Conservation (phyloP, 306 rosid species). For the Sechiopsis laciniata region DNA sequence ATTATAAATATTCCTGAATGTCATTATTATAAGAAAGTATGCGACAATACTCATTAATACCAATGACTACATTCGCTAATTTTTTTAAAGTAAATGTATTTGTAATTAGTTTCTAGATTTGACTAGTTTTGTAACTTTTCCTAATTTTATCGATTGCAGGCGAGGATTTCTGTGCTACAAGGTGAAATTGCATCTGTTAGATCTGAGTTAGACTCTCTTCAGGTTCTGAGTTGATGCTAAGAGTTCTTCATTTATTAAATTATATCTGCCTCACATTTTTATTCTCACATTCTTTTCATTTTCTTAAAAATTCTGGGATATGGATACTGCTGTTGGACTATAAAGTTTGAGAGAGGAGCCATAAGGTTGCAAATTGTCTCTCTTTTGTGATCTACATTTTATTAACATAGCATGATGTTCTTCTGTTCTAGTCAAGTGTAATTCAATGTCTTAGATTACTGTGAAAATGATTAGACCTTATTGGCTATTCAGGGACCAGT, state of each 20-base stretch:
- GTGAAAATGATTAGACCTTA: conserved; percentile 7
- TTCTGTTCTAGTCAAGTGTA: not conserved
- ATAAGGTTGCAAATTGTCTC: conserved; percentile 36
- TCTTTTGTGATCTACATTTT: conserved; percentile 17
- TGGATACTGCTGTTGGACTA: conserved; percentile 27
- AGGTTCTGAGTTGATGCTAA: conserved; percentile 35
- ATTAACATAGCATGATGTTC: not conserved
- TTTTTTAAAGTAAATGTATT: too few relatives aligned
- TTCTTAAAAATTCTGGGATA: conserved; percentile 18
- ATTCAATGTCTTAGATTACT: conserved; percentile 3
- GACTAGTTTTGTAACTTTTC: too few relatives aligned
- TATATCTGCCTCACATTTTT: not conserved
- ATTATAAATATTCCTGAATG: too few relatives aligned
- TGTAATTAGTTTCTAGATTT: too few relatives aligned
- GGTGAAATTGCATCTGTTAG: conserved; percentile 43
- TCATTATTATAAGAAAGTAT: too few relatives aligned
- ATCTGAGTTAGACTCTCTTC: conserved; percentile 58
- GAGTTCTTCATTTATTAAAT: not conserved
- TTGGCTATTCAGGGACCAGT: conserved; percentile 46
- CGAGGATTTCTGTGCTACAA: conserved; percentile 55
- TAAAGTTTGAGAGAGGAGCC: conserved; percentile 41
- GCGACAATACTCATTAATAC: too few relatives aligned
- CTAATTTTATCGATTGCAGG: conserved; percentile 31
- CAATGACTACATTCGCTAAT: too few relatives aligned
- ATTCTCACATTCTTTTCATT: conserved; percentile 22